Percentiles rank a stretch among this genome's conserved stretches.
These are phyloP conservation scores for Pythium dissotocum DNA, from an alignment of 352 stramenopile genomes.

Conservation along the genomic window DNA sequence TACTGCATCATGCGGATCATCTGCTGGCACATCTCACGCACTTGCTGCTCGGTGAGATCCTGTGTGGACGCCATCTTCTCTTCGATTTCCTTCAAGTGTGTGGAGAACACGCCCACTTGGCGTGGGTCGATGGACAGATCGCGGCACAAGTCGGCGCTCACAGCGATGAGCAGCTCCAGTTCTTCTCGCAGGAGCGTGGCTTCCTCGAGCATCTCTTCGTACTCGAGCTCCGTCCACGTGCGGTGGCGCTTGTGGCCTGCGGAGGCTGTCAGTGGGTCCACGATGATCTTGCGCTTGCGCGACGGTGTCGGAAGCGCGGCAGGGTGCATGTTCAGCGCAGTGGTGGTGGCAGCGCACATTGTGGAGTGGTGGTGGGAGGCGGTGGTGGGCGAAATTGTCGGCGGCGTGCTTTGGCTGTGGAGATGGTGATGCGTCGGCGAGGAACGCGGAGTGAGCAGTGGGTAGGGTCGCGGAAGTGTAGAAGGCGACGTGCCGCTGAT, in stretches of 20 bases:
- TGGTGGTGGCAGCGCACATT: slow-evolving; percentile 10
- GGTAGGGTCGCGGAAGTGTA: not conserved
- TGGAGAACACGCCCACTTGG: slow-evolving; percentile 34
- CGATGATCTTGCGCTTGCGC: slow-evolving; percentile 35
- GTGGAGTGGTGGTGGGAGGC: not conserved
- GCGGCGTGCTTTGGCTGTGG: not conserved
- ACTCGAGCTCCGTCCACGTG: slow-evolving; percentile 67
- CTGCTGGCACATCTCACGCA: slow-evolving; percentile 65
- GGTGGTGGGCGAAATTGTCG: not conserved
- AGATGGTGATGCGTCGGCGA: slow-evolving; percentile 12
- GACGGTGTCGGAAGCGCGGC: slow-evolving; percentile 4
- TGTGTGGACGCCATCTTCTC: slow-evolving; percentile 47
- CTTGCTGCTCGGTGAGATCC: slow-evolving; percentile 52
- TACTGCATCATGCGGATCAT: slow-evolving; percentile 80
- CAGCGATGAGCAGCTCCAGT: slow-evolving; percentile 63
- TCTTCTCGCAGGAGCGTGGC: slow-evolving; percentile 67
- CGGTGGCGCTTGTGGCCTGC: slow-evolving; percentile 51
- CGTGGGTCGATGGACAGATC: slow-evolving; percentile 47
- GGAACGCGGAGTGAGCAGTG: slow-evolving; percentile 18
- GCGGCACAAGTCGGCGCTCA: slow-evolving; percentile 54
- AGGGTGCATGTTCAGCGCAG: slow-evolving; percentile 9
- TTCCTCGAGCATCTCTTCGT: slow-evolving; percentile 72
- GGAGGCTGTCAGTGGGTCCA: slow-evolving; percentile 12
- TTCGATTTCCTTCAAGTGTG: slow-evolving; percentile 43
- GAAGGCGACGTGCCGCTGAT: slow-evolving; percentile 10